Percentiles rank a stretch among this genome's conserved stretches.
Conservation (phyloP, 768 basidiomycete species). For the Paxillus involutus region DNA sequence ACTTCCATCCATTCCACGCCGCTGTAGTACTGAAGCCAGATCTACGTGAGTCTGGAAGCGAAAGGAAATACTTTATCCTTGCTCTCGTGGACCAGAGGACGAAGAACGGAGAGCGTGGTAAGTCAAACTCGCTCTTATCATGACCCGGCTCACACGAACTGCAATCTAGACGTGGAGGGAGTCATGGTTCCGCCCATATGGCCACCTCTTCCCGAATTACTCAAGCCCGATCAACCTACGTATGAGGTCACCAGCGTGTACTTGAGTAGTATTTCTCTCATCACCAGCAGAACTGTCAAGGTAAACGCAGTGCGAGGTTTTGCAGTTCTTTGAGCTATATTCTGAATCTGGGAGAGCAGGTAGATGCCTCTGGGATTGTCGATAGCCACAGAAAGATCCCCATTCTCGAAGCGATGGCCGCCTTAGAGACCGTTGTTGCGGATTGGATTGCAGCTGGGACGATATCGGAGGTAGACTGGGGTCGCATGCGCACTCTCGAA, state of each 20-base stretch:
- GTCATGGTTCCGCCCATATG: constrained; percentile 70
- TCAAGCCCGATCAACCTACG: constrained; percentile 49
- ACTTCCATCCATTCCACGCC: constrained; percentile 67
- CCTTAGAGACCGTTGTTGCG: constrained; percentile 48
- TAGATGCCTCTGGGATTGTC: constrained; percentile 69
- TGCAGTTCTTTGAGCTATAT: not conserved
- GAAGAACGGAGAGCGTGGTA: constrained; percentile 57
- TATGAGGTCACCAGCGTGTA: constrained; percentile 72
- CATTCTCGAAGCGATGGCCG: constrained; percentile 56
- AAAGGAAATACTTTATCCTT: constrained; percentile 65
- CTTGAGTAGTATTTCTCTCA: constrained; percentile 70
- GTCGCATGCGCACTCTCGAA: constrained; percentile 77
- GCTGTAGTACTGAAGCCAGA: constrained; percentile 73
- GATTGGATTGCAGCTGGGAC: constrained; percentile 53
- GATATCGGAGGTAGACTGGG: constrained; percentile 85
- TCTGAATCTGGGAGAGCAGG: constrained; percentile 39
- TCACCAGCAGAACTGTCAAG: constrained; percentile 73
- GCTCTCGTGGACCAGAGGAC: constrained; percentile 67
- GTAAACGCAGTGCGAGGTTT: constrained; percentile 56
- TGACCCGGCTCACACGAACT: not conserved
- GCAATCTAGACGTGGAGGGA: constrained; percentile 51
- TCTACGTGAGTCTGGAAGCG: constrained; percentile 46
- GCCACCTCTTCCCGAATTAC: constrained; percentile 57
- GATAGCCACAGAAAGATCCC: constrained; percentile 61
- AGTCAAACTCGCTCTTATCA: not conserved